Evolutionary conservation across 75 land plant genomes (phyloP).

Genomic region (Cupressus sempervirens): DNA sequence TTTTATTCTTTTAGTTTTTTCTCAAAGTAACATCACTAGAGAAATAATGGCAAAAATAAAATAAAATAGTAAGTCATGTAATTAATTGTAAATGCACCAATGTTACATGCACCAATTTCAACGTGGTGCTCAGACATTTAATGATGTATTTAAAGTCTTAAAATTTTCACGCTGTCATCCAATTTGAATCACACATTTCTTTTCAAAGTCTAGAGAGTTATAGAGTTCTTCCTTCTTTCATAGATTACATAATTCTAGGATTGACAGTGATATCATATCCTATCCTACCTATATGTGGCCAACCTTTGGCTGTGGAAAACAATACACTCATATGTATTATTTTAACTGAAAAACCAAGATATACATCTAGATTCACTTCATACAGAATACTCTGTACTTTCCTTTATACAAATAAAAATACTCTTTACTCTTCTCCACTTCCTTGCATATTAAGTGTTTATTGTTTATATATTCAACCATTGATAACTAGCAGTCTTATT

Average conservation of each 20-base stretch:
- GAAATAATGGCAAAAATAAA: neutral
- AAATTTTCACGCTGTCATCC: neutral
- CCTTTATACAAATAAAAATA: conserved; percentile 1
- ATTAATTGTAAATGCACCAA: neutral
- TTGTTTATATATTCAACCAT: too few relatives aligned
- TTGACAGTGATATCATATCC: neutral
- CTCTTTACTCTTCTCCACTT: too few relatives aligned
- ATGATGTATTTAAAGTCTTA: neutral
- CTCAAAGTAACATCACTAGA: neutral
- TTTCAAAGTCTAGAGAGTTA: neutral
- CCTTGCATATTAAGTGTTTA: too few relatives aligned
- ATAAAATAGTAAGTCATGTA: neutral
- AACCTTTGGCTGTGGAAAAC: neutral
- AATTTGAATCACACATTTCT: neutral
- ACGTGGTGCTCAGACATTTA: neutral
- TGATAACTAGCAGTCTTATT: too few relatives aligned
- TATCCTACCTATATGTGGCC: neutral
- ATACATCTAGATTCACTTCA: neutral
- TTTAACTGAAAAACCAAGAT: neutral
- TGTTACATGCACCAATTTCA: neutral
- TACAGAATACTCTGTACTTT: neutral
- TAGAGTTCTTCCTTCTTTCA: neutral
- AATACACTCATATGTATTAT: neutral
- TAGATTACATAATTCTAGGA: neutral
- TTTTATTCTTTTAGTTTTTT: neutral